These are phyloP conservation scores for Acanthamoeba royreba DNA, from an alignment of 208 protist genomes.

Conservation along the genomic window DNA sequence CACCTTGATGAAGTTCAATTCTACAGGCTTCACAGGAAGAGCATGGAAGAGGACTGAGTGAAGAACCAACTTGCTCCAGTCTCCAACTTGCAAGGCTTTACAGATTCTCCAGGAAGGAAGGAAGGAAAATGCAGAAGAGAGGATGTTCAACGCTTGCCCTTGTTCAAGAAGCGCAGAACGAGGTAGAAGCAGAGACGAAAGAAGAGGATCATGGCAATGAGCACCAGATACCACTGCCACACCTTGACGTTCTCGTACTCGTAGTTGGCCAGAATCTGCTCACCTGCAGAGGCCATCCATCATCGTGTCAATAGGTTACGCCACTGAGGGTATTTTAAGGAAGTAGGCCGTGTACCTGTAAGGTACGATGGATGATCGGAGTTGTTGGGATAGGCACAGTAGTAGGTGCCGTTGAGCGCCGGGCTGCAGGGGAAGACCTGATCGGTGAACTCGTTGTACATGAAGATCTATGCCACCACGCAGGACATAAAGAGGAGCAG, in stretches of 20 bases:
- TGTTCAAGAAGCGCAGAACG: background rate
- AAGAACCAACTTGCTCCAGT: no score
- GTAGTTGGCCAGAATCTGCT: background rate
- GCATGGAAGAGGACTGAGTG: no score
- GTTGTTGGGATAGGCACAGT: background rate
- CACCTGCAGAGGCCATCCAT: background rate
- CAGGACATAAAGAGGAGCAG: background rate
- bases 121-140: no score
- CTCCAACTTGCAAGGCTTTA: no score
- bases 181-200: background rate
- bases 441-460: slow-evolving; percentile 7
- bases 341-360: background rate
- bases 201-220: slow-evolving; percentile 31
- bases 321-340: background rate
- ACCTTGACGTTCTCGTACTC: background rate
- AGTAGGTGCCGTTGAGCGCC: background rate
- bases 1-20: no score
- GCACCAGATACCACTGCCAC: background rate
- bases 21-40: no score
- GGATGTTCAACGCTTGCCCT: background rate
- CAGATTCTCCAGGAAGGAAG: no score
- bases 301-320: background rate
- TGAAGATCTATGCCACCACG: background rate
- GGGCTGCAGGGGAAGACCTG: background rate
- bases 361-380: background rate